phyloP scores from a whole-genome alignment of 2,329 filamentous ascomycete genomes.

The Colletotrichum gigasporum region DNA sequence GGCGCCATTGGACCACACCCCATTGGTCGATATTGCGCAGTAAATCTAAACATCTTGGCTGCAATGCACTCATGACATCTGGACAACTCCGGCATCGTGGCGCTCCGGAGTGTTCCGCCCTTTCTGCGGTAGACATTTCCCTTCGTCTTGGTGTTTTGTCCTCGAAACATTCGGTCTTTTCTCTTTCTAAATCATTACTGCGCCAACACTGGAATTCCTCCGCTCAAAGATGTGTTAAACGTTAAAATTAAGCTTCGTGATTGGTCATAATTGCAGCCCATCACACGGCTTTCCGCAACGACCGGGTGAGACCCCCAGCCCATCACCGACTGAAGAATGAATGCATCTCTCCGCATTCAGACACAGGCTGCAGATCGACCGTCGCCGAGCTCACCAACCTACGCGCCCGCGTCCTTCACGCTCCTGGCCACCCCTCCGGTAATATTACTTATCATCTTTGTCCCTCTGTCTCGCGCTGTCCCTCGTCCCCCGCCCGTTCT shows the following conservation, averaged over 20 bases:
- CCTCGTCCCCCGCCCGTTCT: not conserved
- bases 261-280: slow-evolving; percentile 8
- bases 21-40: slow-evolving; percentile 13
- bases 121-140: too few relatives aligned
- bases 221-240: too few relatives aligned
- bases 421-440: not conserved
- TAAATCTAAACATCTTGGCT: not conserved
- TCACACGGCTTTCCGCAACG: not conserved
- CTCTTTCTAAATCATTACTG: too few relatives aligned
- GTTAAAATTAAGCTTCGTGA: not conserved
- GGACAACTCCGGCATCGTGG: not conserved
- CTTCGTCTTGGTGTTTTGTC: too few relatives aligned
- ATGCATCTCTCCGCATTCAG: slow-evolving; percentile 24
- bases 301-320: not conserved
- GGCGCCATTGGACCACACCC: not conserved
- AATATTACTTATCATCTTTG: slow-evolving; percentile 5
- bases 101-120: too few relatives aligned
- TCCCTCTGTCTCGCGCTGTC: not conserved
- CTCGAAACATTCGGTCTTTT: too few relatives aligned
- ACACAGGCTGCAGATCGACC: slow-evolving; percentile 11
- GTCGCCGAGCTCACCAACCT: not conserved
- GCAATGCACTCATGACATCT: not conserved
- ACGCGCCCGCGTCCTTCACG: not conserved
- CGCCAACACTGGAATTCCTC: too few relatives aligned
- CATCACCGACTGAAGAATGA: slow-evolving; percentile 10